Evolutionary conservation across 2,329 filamentous ascomycete genomes (phyloP), one percentile per base, ranked within the genome.

Genomic region (Phoma sp.): DNA sequence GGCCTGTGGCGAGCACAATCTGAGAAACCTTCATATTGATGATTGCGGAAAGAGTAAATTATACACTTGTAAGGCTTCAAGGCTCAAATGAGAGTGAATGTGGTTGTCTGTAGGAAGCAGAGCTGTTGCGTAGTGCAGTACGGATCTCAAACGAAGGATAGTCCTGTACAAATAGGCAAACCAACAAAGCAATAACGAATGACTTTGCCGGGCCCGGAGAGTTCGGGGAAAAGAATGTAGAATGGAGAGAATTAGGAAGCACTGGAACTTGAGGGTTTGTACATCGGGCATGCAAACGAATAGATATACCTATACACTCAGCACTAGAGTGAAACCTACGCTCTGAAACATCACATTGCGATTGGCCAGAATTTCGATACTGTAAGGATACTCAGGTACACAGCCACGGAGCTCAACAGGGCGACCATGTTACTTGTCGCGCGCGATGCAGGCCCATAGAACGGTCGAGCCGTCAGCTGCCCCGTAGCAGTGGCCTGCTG

Each of bases 1-100:
- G 69, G 59, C 79, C 77, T 62, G 79, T 74, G 47, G 79, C 74
- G 58, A 83, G 65, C 58, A 84, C 62, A 61, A 76, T 70, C 37
- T 70, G 62, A 40, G 75, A 69, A 54, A 70, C 59, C 74, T 74
- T 80, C 79, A 77, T 80, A 55, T 46, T 78, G 72, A 61, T 18
- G 18, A 27, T 18, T 22, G 24, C 24, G 23, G 14, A 37, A 23
- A 8, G 30, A 13, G 32, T 9, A 38, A 25, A 30, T 4, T 29
- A 49, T 32, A 42, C 25, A 22, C 11, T 23, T 29, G 55, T 56
- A 18, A 18, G 33, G 36, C 53, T 62, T 39, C 58, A 61, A 57
- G 57, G 47, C 32, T 47, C 50, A 55, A 57, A 58, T 40, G 27
- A 30, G 27, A 59, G 25, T 39, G 22, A 44, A 50, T 61, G 55